These are phyloP conservation scores for Cucurbita pepo DNA, from an alignment of 306 rosid genomes.

Conservation along the genomic window DNA sequence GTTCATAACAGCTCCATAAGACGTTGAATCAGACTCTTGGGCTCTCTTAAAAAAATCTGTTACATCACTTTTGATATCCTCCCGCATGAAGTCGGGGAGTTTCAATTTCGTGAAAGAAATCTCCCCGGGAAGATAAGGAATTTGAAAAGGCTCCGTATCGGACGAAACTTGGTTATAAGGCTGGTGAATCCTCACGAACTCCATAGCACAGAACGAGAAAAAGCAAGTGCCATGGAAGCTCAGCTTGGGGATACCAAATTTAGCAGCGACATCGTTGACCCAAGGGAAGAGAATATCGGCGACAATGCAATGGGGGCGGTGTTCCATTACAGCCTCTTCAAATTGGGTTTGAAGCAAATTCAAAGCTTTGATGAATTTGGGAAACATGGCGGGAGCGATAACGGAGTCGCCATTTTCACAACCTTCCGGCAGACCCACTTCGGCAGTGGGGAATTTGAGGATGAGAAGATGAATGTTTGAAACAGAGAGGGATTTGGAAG, in stretches of 20 bases:
- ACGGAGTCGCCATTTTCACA: conserved; percentile 19
- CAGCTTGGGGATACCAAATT: conserved; percentile 37
- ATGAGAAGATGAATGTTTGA: not conserved
- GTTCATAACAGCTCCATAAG: conserved; percentile 11
- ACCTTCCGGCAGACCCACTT: conserved; percentile 36
- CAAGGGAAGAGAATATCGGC: conserved; percentile 38
- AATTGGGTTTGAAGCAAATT: conserved; percentile 14
- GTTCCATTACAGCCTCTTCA: conserved; percentile 20
- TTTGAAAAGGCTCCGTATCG: conserved; percentile 22
- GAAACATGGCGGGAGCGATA: not conserved
- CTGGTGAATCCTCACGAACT: conserved; percentile 9
- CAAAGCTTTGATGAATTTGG: conserved; percentile 11
- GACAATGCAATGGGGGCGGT: conserved; percentile 22
- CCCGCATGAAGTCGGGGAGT: not conserved
- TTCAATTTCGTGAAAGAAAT: conserved; percentile 25
- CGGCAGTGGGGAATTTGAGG: conserved; percentile 16
- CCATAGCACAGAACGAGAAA: conserved; percentile 19
- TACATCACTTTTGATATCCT: not conserved
- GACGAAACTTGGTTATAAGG: conserved; percentile 28
- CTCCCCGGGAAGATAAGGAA: conserved; percentile 31
- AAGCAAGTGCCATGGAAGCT: conserved; percentile 35
- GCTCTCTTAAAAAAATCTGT: not conserved
- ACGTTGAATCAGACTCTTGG: not conserved
- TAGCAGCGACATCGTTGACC: conserved; percentile 27
- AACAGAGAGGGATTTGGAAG: not conserved